Evolutionary conservation across 1,284 basidiomycete species (phyloP).

Genomic region (Leccinum solheimii): DNA sequence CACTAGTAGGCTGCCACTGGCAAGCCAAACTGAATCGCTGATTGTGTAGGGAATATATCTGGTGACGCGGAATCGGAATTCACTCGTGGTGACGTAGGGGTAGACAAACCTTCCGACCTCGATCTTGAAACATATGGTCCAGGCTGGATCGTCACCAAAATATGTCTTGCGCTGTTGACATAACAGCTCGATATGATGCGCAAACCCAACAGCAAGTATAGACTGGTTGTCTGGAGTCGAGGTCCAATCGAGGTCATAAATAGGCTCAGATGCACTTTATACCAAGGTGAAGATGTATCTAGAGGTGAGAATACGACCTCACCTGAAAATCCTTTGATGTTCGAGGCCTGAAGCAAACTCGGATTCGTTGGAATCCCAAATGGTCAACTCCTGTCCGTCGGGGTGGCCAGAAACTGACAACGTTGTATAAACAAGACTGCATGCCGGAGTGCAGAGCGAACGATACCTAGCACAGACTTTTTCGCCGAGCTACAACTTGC

Average conservation of each 20-base stretch:
- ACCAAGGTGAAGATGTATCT: background rate
- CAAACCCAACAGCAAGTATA: conserved; percentile 84
- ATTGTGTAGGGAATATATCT: conserved; percentile 79
- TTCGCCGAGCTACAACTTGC: conserved; percentile 87
- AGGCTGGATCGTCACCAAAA: conserved; percentile 78
- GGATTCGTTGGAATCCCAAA: conserved; percentile 94
- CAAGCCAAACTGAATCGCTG: conserved; percentile 85
- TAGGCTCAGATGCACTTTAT: conserved; percentile 45
- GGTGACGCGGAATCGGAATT: conserved; percentile 6
- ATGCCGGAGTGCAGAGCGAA: conserved; percentile 4
- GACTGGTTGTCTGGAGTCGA: conserved; percentile 88
- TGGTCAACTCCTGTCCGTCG: conserved; percentile 76
- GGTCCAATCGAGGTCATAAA: conserved; percentile 88
- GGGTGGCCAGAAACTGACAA: conserved; percentile 52
- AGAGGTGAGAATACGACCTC: conserved; percentile 18
- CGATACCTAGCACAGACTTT: conserved; percentile 76
- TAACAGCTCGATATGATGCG: conserved; percentile 74
- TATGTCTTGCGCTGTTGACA: conserved; percentile 88
- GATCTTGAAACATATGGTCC: conserved; percentile 74
- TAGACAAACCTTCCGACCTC: conserved; percentile 62
- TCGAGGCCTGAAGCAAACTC: conserved; percentile 91
- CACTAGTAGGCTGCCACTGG: conserved; percentile 74
- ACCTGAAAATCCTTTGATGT: conserved; percentile 65
- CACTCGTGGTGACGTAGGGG: background rate
- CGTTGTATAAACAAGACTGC: conserved; percentile 9